Evolutionary conservation across 768 basidiomycete species (phyloP).

Genomic region (Clavaria fumosa): DNA sequence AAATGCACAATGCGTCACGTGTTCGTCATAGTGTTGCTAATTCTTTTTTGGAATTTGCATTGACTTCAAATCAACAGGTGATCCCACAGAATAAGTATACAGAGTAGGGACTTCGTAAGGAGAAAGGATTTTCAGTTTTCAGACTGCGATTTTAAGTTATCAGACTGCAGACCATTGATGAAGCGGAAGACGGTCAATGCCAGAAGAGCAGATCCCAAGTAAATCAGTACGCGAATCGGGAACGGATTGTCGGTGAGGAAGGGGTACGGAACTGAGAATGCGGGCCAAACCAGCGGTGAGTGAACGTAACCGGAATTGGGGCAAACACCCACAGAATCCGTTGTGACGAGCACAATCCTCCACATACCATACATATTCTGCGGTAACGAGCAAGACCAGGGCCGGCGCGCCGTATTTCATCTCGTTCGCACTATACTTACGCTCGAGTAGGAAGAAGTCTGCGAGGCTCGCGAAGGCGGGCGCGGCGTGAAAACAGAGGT

Average conservation of each 20-base stretch:
- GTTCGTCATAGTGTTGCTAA: too few relatives aligned
- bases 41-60: too few relatives aligned
- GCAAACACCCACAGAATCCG: slow-evolving; percentile 36
- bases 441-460: slow-evolving; percentile 58
- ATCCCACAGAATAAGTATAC: too few relatives aligned
- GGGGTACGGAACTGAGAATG: slow-evolving; percentile 52
- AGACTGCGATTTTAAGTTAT: too few relatives aligned
- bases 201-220: slow-evolving; percentile 32
- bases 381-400: slow-evolving; percentile 16
- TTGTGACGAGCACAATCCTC: slow-evolving; percentile 54
- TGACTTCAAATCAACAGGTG: too few relatives aligned
- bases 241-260: slow-evolving; percentile 54
- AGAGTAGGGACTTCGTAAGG: too few relatives aligned
- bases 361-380: slow-evolving; percentile 46
- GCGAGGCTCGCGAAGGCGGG: slow-evolving; percentile 42
- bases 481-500: slow-evolving; percentile 49
- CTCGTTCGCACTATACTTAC: slow-evolving; percentile 28
- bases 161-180: too few relatives aligned
- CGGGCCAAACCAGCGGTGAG: slow-evolving; percentile 1
- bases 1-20: too few relatives aligned
- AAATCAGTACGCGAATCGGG: slow-evolving; percentile 39
- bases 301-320: neutral
- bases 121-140: too few relatives aligned
- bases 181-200: slow-evolving; percentile 40
- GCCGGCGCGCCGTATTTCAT: slow-evolving; percentile 18